Evolutionary conservation across 116 monocot species (phyloP).

Genomic region (Iris pallida): DNA sequence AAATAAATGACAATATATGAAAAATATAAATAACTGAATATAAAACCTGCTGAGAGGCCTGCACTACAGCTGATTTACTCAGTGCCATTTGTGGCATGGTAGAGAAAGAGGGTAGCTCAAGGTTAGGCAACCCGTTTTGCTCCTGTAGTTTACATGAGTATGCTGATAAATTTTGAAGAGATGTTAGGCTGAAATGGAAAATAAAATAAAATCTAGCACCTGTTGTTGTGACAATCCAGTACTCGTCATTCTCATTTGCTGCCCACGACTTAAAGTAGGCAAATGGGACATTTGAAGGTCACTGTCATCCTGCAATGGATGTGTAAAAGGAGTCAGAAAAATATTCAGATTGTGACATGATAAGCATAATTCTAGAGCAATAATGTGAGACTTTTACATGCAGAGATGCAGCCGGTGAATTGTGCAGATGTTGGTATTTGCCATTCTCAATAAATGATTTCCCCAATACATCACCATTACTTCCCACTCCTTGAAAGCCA

Average conservation of each 20-base stretch:
- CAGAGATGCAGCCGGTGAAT: background rate
- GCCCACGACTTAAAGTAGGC: conserved; percentile 19
- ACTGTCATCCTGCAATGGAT: conserved; percentile 33
- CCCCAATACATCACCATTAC: conserved; percentile 17
- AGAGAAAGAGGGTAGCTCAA: conserved; percentile 17
- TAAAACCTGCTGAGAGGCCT: conserved; percentile 15
- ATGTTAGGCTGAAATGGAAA: conserved; percentile 13
- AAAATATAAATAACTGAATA: conserved; percentile 1
- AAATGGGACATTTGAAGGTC: conserved; percentile 21
- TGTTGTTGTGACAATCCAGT: conserved; percentile 23
- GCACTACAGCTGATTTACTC: conserved; percentile 1
- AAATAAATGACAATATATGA: background rate
- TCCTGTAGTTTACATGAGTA: conserved; percentile 18
- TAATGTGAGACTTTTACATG: background rate
- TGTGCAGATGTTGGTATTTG: background rate
- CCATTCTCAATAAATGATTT: conserved; percentile 15
- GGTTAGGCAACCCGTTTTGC: conserved; percentile 8
- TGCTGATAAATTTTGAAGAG: background rate
- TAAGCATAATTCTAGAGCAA: background rate
- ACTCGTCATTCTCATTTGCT: conserved; percentile 18
- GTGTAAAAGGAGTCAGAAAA: background rate
- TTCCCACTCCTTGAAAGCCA: conserved; percentile 26
- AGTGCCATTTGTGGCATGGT: conserved; percentile 3
- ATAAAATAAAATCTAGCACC: conserved; percentile 23
- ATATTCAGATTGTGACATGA: background rate